A percentile compares a stretch with the other conserved stretches of the same genome.
phyloP scores from a whole-genome alignment of 495 filamentous ascomycete genomes.

The Hypoxylon intermedium region DNA sequence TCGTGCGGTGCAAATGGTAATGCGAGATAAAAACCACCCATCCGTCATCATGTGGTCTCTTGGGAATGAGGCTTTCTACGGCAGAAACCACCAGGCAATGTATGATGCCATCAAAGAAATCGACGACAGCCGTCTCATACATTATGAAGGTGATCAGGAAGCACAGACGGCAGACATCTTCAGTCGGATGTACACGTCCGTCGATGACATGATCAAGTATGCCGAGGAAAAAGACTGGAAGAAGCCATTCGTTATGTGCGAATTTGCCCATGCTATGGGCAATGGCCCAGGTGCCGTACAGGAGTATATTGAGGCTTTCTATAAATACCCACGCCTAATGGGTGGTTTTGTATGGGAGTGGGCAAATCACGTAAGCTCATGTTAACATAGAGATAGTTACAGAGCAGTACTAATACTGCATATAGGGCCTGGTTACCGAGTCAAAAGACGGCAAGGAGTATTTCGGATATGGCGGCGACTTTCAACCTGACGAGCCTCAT shows the following conservation, averaged over 20 bases:
- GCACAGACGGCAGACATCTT: slow-evolving; percentile 69
- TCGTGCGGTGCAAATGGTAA: slow-evolving; percentile 68
- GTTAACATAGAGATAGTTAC: neutral
- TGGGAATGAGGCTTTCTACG: slow-evolving; percentile 76
- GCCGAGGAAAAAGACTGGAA: slow-evolving; percentile 52
- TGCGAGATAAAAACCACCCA: slow-evolving; percentile 72
- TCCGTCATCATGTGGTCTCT: slow-evolving; percentile 76
- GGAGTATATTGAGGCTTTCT: slow-evolving; percentile 74
- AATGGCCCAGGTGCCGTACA: slow-evolving; percentile 73
- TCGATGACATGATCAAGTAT: slow-evolving; percentile 54
- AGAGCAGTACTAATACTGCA: slow-evolving; percentile 4
- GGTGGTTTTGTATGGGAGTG: slow-evolving; percentile 82
- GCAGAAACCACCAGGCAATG: slow-evolving; percentile 72
- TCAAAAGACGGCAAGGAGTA: slow-evolving; percentile 61
- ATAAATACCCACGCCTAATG: slow-evolving; percentile 66
- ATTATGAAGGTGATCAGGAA: slow-evolving; percentile 71
- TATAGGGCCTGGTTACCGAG: slow-evolving; percentile 62
- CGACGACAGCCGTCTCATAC: slow-evolving; percentile 66
- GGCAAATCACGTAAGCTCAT: slow-evolving; percentile 65
- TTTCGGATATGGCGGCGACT: slow-evolving; percentile 76
- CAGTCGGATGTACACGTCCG: slow-evolving; percentile 69
- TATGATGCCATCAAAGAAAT: slow-evolving; percentile 64
- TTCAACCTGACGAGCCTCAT: slow-evolving; percentile 69
- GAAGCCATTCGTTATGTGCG: slow-evolving; percentile 70
- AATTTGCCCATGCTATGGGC: slow-evolving; percentile 77